Percentiles rank a stretch among this genome's conserved stretches.
Evolutionary conservation across 1,284 basidiomycete species (phyloP).

Genomic region (Uromyces viciae-fabae): DNA sequence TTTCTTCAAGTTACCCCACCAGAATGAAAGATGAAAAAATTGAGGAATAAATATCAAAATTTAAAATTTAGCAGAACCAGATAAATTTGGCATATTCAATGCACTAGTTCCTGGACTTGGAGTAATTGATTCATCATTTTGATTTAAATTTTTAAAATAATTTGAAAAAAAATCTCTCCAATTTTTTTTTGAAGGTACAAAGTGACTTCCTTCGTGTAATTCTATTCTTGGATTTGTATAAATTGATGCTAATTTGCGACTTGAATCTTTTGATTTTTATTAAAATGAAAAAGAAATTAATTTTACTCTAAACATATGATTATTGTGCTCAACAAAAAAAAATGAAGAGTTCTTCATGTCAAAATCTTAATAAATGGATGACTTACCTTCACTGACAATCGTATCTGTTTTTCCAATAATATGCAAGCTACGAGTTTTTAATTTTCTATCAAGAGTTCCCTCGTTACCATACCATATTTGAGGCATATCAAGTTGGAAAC

Average conservation of each 20-base stretch:
- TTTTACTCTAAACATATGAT: neutral
- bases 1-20: no score
- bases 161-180: conserved; percentile 35
- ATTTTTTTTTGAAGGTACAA: conserved; percentile 36
- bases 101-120: conserved; percentile 39
- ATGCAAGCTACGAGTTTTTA: conserved; percentile 40
- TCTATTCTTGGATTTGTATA: conserved; percentile 26
- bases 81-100: neutral
- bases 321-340: neutral
- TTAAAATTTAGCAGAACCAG: conserved; percentile 10
- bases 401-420: conserved; percentile 37
- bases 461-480: neutral
- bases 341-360: neutral
- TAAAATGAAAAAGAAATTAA: neutral
- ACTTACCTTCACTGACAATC: conserved; percentile 32
- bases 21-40: neutral
- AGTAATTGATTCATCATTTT: conserved; percentile 3
- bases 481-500: conserved; percentile 6
- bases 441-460: neutral
- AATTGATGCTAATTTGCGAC: conserved; percentile 4
- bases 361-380: neutral
- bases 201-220: conserved; percentile 38
- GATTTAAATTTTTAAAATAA: conserved; percentile 16
- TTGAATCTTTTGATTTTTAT: conserved; percentile 26
- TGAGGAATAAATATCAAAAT: neutral